phyloP scores from a whole-genome alignment of 1,139 yeast species.

The Saccharomycopsis hybrid region DNA sequence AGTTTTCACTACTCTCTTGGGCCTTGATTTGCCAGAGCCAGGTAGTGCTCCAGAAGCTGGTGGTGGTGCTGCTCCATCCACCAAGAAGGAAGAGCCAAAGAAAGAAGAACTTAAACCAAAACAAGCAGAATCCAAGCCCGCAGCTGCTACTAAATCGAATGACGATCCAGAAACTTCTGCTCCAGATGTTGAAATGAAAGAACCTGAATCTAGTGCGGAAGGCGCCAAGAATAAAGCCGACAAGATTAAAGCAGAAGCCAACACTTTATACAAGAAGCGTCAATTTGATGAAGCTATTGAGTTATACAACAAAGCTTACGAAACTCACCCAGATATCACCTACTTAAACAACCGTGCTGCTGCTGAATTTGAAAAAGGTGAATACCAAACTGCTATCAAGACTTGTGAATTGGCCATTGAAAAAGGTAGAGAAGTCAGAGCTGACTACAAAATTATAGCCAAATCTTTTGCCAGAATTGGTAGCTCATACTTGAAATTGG shows the following conservation, averaged over 20 bases:
- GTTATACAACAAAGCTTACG: slow-evolving; percentile 83
- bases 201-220: slow-evolving; percentile 24
- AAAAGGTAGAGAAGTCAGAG: slow-evolving; percentile 81
- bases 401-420: slow-evolving; percentile 83
- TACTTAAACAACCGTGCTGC: slow-evolving; percentile 96
- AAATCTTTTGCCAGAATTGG: slow-evolving; percentile 93
- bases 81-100: slow-evolving; percentile 7
- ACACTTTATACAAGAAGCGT: slow-evolving; percentile 75
- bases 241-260: slow-evolving; percentile 78
- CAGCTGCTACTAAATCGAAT: neutral
- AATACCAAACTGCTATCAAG: slow-evolving; percentile 72
- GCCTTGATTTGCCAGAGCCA: slow-evolving; percentile 56
- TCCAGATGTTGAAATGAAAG: slow-evolving; percentile 25
- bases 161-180: slow-evolving; percentile 6
- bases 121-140: neutral
- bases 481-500: slow-evolving; percentile 68
- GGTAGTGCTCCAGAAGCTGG: slow-evolving; percentile 26
- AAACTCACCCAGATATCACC: slow-evolving; percentile 74
- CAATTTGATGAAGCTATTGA: slow-evolving; percentile 91
- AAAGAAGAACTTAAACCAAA: neutral
- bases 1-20: slow-evolving; percentile 80
- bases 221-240: slow-evolving; percentile 57
- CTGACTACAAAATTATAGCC: slow-evolving; percentile 88
- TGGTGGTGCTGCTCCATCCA: slow-evolving; percentile 21
- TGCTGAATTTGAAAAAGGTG: slow-evolving; percentile 95